These are phyloP conservation scores for Baeospora myosura DNA, from an alignment of 1,284 basidiomycete genomes.

Conservation along the genomic window DNA sequence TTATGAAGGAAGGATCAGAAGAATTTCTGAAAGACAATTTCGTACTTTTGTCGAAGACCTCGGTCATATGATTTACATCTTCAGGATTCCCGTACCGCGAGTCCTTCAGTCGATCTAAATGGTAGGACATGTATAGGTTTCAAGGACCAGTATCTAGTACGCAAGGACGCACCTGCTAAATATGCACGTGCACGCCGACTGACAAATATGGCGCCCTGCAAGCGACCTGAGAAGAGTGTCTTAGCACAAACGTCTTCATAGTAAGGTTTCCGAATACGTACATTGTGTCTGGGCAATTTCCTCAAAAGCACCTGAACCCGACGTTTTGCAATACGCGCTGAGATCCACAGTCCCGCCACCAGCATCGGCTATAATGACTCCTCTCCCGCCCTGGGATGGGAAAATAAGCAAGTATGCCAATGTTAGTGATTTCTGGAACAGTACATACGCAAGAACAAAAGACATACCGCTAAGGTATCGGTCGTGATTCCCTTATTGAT, in stretches of 20 bases:
- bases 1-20: conserved; percentile 60
- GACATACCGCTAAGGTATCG: conserved; percentile 61
- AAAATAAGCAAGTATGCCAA: conserved; percentile 33
- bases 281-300: conserved; percentile 76
- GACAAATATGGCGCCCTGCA: conserved; percentile 76
- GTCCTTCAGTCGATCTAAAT: conserved; percentile 55
- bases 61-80: conserved; percentile 63
- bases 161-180: conserved; percentile 43
- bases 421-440: conserved; percentile 51
- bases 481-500: conserved; percentile 66
- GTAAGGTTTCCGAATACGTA: conserved; percentile 31
- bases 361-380: conserved; percentile 68
- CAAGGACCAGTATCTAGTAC: conserved; percentile 1
- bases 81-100: conserved; percentile 66
- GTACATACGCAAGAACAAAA: conserved; percentile 1
- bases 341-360: conserved; percentile 76
- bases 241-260: background rate
- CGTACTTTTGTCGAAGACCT: conserved; percentile 72
- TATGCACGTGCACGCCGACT: conserved; percentile 63
- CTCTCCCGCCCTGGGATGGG: background rate
- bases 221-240: conserved; percentile 42
- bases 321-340: conserved; percentile 67
- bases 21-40: conserved; percentile 59
- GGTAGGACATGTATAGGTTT: conserved; percentile 3
- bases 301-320: conserved; percentile 61